phyloP scores from a whole-genome alignment of 805 yeast genomes.

The Cyberlindnera mrakii region DNA sequence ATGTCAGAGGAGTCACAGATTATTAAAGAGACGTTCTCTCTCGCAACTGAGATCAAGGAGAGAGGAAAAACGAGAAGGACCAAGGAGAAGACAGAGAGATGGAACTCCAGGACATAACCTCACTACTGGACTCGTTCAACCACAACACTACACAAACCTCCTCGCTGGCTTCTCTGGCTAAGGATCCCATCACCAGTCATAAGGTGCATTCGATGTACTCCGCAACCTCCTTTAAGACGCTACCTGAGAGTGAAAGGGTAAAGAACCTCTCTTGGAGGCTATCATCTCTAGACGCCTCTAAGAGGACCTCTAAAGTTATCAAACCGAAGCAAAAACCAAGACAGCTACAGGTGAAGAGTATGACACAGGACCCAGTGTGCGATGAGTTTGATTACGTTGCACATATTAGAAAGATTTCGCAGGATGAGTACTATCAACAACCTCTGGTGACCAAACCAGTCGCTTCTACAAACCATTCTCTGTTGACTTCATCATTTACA shows the following conservation, averaged over 20 bases:
- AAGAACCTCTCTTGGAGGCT: constrained; percentile 15
- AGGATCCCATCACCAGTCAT: constrained; percentile 8
- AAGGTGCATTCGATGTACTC: constrained; percentile 13
- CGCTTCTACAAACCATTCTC: constrained; percentile 7
- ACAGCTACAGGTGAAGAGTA: constrained; percentile 1
- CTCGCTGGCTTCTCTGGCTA: constrained; percentile 6
- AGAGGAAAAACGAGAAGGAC: not conserved
- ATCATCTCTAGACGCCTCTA: constrained; percentile 1
- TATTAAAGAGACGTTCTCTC: too few relatives aligned
- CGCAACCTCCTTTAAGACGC: constrained; percentile 3
- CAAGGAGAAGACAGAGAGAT: not conserved
- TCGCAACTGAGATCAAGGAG: not conserved
- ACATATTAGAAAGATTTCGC: constrained; percentile 49
- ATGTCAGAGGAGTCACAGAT: too few relatives aligned
- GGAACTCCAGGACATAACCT: constrained; percentile 6
- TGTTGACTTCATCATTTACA: constrained; percentile 10
- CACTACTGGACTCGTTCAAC: constrained; percentile 11
- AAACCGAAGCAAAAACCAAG: not conserved
- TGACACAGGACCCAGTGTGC: constrained; percentile 27
- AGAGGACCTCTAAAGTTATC: not conserved
- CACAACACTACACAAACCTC: constrained; percentile 1
- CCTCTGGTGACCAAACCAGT: constrained; percentile 9
- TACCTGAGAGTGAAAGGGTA: constrained; percentile 11
- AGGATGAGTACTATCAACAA: constrained; percentile 19
- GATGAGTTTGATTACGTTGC: constrained; percentile 59